Percentiles rank a stretch among this genome's conserved stretches.
Conservation (phyloP, 768 basidiomycete genomes). For the Obba rivulosa region DNA sequence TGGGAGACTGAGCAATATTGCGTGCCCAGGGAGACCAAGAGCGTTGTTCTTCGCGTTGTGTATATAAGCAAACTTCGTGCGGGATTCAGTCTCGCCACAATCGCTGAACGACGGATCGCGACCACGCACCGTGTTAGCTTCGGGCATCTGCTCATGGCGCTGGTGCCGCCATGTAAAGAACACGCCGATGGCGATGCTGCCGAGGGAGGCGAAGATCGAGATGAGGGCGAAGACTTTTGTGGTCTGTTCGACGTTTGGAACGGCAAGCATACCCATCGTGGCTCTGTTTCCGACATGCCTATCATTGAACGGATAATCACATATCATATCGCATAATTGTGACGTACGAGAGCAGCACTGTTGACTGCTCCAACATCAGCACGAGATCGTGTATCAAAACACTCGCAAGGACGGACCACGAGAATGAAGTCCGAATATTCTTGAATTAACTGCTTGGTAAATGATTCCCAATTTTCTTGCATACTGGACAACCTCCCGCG, state of each 20-base stretch:
- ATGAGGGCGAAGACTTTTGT: constrained; percentile 31
- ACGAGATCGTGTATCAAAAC: not conserved
- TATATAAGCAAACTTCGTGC: constrained; percentile 45
- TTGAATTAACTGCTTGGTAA: constrained; percentile 44
- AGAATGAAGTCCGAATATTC: constrained; percentile 55
- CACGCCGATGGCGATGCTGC: constrained; percentile 50
- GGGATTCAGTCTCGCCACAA: not conserved
- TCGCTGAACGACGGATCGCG: constrained; percentile 24
- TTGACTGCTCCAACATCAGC: constrained; percentile 30
- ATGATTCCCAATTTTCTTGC: constrained; percentile 45
- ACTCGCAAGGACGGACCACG: constrained; percentile 30
- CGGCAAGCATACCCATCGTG: constrained; percentile 43
- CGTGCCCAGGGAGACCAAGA: constrained; percentile 44
- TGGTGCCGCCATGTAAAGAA: constrained; percentile 56
- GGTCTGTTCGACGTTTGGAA: constrained; percentile 33
- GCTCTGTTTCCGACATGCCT: constrained; percentile 28
- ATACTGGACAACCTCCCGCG: constrained; percentile 43
- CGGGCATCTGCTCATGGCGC: constrained; percentile 34
- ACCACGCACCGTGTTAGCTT: too few species aligned
- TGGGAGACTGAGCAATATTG: constrained; percentile 46
- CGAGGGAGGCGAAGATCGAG: constrained; percentile 46
- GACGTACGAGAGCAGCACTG: constrained; percentile 48
- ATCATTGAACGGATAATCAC: not conserved
- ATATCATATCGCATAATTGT: not conserved
- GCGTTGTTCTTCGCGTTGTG: constrained; percentile 41